Conservation (phyloP, 2,329 filamentous ascomycete species). For the Albophoma yamanashiensis region DNA sequence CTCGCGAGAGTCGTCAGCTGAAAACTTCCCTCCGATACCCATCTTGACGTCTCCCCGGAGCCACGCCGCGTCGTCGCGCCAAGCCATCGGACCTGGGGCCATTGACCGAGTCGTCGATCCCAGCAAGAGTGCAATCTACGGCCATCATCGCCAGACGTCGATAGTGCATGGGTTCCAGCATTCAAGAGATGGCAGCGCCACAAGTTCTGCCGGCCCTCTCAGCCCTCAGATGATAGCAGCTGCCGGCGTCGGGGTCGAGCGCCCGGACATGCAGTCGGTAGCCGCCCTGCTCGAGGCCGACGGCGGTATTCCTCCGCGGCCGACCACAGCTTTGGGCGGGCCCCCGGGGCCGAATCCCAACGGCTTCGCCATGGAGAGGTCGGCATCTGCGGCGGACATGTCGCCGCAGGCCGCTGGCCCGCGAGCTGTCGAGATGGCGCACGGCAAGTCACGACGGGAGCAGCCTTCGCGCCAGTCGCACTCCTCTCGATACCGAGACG, state of each 20-base stretch:
- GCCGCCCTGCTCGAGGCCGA: slow-evolving; percentile 34
- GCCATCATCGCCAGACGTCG: slow-evolving; percentile 90
- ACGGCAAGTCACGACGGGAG: slow-evolving; percentile 59
- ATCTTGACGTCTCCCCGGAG: slow-evolving; percentile 25
- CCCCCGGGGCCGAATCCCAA: slow-evolving; percentile 10
- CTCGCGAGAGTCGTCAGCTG: slow-evolving; percentile 48
- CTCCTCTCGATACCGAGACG: slow-evolving; percentile 61
- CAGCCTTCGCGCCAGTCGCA: slow-evolving; percentile 67
- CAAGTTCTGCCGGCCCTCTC: slow-evolving; percentile 72
- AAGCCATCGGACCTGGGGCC: slow-evolving; percentile 25
- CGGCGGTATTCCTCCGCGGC: slow-evolving; percentile 24
- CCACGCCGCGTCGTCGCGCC: slow-evolving; percentile 29
- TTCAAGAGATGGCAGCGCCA: slow-evolving; percentile 77
- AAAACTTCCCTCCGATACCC: slow-evolving; percentile 31
- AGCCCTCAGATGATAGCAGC: slow-evolving; percentile 78
- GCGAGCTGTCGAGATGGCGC: slow-evolving; percentile 48
- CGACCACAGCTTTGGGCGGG: slow-evolving; percentile 38
- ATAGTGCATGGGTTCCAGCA: slow-evolving; percentile 97
- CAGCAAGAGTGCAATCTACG: slow-evolving; percentile 52
- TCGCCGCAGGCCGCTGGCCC: slow-evolving; percentile 32
- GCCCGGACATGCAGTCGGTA: slow-evolving; percentile 38
- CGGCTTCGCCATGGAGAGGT: slow-evolving; percentile 29
- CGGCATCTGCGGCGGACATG: slow-evolving; percentile 35
- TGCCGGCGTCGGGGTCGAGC: slow-evolving; percentile 46
- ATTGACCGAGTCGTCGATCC: slow-evolving; percentile 43